Conservation (phyloP, 306 rosid species). For the Quercus robur region DNA sequence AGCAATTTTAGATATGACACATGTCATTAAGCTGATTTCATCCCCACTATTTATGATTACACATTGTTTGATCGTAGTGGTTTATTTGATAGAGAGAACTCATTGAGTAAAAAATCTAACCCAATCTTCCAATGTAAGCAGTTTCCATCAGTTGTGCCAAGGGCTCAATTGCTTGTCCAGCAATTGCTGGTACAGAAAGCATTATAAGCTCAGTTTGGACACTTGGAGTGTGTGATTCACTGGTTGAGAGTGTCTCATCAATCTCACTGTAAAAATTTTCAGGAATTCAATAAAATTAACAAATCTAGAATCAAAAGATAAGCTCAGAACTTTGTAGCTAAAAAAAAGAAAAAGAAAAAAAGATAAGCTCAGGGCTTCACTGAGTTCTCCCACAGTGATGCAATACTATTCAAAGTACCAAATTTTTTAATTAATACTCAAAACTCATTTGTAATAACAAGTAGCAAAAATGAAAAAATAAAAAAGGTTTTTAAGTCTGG, state of each 20-base stretch:
- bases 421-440: background rate
- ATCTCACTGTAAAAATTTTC: slow-evolving; percentile 36
- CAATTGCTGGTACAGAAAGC: slow-evolving; percentile 81
- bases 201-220: slow-evolving; percentile 63
- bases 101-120: slow-evolving; percentile 19
- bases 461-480: background rate
- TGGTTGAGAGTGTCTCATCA: slow-evolving; percentile 17
- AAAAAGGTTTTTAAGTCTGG: background rate
- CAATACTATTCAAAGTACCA: background rate
- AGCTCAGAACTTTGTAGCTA: background rate
- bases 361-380: background rate
- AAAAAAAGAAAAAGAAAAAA: background rate
- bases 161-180: slow-evolving; percentile 93
- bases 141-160: slow-evolving; percentile 93
- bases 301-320: background rate
- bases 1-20: background rate
- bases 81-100: background rate
- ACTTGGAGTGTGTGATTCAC: slow-evolving; percentile 19
- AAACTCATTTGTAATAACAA: background rate
- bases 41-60: background rate
- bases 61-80: background rate
- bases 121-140: slow-evolving; percentile 88
- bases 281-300: background rate
- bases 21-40: background rate
- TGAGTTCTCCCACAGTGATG: background rate